Percentiles rank a stretch among this genome's conserved stretches.
These are phyloP conservation scores for Nematodospora valgi DNA, from an alignment of 805 yeast species.

Conservation along the genomic window DNA sequence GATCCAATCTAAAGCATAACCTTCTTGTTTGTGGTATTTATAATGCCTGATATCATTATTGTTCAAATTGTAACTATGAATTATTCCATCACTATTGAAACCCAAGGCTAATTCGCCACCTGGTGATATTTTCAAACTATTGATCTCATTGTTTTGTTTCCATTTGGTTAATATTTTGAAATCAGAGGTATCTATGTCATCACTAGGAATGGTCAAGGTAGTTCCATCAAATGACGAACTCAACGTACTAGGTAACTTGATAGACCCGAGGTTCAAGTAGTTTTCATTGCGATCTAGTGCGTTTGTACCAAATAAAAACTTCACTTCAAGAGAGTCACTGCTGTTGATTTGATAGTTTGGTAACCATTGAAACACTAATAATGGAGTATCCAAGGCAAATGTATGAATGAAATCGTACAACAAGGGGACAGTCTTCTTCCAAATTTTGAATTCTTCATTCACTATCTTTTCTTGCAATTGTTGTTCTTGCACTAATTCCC, in stretches of 20 bases:
- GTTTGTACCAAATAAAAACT: conserved; percentile 49
- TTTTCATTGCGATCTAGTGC: conserved; percentile 42
- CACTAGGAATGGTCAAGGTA: background rate
- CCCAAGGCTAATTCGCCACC: conserved; percentile 49
- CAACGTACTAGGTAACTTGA: conserved; percentile 50
- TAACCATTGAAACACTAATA: conserved; percentile 67
- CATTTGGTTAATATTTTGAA: conserved; percentile 47
- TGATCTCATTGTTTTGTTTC: conserved; percentile 66
- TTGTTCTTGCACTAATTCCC: conserved; percentile 40
- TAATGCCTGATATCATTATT: conserved; percentile 26
- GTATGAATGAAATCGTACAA: conserved; percentile 73
- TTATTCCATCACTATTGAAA: conserved; percentile 50
- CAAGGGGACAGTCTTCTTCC: conserved; percentile 84
- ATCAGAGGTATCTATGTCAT: conserved; percentile 26
- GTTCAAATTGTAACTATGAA: conserved; percentile 40
- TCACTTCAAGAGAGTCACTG: conserved; percentile 28
- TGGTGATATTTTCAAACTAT: conserved; percentile 55
- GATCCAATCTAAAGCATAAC: conserved; percentile 72
- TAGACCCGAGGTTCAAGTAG: conserved; percentile 41
- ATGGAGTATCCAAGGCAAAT: conserved; percentile 65
- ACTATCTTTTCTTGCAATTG: conserved; percentile 58
- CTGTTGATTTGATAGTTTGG: conserved; percentile 40
- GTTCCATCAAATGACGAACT: conserved; percentile 27
- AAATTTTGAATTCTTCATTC: conserved; percentile 72
- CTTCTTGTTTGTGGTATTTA: conserved; percentile 61